Evolutionary conservation across 2,329 filamentous ascomycete species (phyloP), one percentile per base, ranked within the genome.

Genomic region (Ophiosphaerella korrae): DNA sequence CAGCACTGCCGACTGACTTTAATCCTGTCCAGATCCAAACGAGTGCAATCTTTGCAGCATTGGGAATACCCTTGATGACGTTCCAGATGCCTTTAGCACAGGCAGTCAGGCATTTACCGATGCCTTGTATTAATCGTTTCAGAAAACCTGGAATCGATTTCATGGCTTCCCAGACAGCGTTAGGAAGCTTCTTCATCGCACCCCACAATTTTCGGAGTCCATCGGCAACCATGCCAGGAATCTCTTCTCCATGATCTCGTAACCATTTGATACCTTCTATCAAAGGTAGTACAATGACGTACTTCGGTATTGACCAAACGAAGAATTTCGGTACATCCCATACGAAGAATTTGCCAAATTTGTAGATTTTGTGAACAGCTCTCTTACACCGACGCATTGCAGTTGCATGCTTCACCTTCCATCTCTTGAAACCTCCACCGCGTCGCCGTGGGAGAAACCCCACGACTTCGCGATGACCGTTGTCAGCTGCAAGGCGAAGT

Each of bases 401-500:
- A 31, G 37, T 53, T 4, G 26, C 21, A 23, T 60, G 57, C 45
- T 55, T 57, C 5, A 50, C 46, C 26, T 58, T 60, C 59, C 59
- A 63, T 18, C 59, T 48, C 23, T 39, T 42, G 45, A 36, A 57
- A 3, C 59, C 59, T 7, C 59, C 59, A 8, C 52, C 52, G 18
- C 78, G 63, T 0, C 77, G 63, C 0, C 56, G 36, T 0, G 78
- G 79, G 1, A 82, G 68, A 39, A 75, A 77, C 1, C 64, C 63
- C 3, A 81, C 78, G 3, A 80, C 65, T 7, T 80, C 78, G 13
- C 72, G 62, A 46, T 80, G 78, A 1, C 72, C 69, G 16, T 68
- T 71, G 1, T 57, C 50, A 0, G 76, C 77, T 0, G 79, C 79
- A 1, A 82, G 70, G 1, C 78, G 74, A 12, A 81, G 62, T 1